Evolutionary conservation across 1,284 basidiomycete genomes (phyloP), one percentile per base, ranked within the genome.

Genomic region (Ceratobasidium sp.): DNA sequence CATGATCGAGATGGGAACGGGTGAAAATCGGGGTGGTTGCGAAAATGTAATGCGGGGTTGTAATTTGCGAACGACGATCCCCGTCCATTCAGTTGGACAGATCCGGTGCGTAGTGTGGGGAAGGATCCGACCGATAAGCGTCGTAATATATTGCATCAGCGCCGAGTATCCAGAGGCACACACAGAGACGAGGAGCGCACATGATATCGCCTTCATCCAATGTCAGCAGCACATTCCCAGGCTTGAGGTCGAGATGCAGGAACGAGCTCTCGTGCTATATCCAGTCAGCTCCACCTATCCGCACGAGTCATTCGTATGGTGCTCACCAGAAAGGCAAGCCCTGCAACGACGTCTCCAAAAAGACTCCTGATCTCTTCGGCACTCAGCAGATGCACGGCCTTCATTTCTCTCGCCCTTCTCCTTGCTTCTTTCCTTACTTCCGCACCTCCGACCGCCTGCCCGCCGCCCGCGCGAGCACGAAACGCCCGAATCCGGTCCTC

Each of bases 201-300:
- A 94, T 90, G 34, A 96, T 83, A 60, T 85, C 84, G n/a, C 91
- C 92, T 73, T 96, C 93, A 76, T 97, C 94, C 90, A 92, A 95
- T 12, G 96, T 96, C 52, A 98, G 80, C 4, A 98, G 82, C 1
- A 97, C 93, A 77, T 98, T 98, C 4, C 93, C 94, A 14, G 95
- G 95, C 80, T 97, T 97, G 75, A 97, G 82, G 78, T 97, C 96
- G 3, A 97, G 87, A 79, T 98, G 96, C 36, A 98, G 79, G 48
- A 97, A 93, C 0, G 92, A 92, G 77, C 88, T 91, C 73, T 89
- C 86, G 76, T 96, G 94, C 93, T 95, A 76, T 1, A 36, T 16
- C 32, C 14, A 36, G 50, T 39, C 55, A 76, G 57, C 45, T 12
- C 62, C 41, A 62, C n/a, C 43, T n/a, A 32, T 34, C 60, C 36